phyloP scores from a whole-genome alignment of 441 rosid genomes.

The Populus hybrid region DNA sequence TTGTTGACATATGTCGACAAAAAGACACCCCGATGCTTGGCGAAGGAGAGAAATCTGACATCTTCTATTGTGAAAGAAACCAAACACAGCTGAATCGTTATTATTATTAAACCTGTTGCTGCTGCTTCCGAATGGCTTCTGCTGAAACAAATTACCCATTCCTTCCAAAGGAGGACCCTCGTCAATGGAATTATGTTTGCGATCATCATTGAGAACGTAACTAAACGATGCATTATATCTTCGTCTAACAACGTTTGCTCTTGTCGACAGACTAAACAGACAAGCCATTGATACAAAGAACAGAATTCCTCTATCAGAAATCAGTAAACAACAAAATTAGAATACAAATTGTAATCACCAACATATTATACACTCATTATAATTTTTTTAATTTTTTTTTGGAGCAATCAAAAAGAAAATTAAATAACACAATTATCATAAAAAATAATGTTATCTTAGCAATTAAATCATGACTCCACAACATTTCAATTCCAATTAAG shows the following conservation, averaged over 20 bases:
- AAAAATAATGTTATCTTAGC: no score
- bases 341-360: no score
- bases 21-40: constrained; percentile 43
- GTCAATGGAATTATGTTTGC: constrained; percentile 16
- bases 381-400: no score
- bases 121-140: constrained; percentile 28
- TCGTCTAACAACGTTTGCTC: constrained; percentile 42
- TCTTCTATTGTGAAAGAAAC: constrained; percentile 27
- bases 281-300: constrained; percentile 43
- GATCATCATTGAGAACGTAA: constrained; percentile 40
- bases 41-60: constrained; percentile 26
- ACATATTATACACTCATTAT: no score
- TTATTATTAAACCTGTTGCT: background rate
- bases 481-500: no score
- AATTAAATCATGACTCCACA: no score
- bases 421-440: no score
- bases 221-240: constrained; percentile 33
- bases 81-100: constrained; percentile 21
- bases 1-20: constrained; percentile 60
- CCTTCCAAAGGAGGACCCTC: constrained; percentile 30
- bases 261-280: constrained; percentile 44
- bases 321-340: background rate
- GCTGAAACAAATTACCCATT: constrained; percentile 31
- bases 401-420: no score
- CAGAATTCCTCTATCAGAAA: background rate